Evolutionary conservation across 768 basidiomycete genomes (phyloP).

Genomic region (Mycena indigotica): DNA sequence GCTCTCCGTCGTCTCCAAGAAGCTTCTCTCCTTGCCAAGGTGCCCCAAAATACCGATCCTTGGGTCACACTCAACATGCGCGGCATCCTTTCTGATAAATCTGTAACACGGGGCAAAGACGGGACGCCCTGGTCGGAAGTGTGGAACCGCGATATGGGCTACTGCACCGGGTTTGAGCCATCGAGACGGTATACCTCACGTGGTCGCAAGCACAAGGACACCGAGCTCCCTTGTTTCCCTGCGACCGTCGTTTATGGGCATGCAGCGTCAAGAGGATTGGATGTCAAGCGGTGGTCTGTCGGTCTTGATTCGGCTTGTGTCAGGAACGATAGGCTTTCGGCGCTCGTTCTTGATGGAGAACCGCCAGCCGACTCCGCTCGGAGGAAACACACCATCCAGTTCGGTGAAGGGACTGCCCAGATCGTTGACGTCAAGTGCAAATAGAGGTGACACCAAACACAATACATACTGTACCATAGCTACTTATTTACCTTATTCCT

Average conservation of each 20-base stretch:
- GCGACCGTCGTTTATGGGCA: slow-evolving; percentile 88
- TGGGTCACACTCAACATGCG: slow-evolving; percentile 81
- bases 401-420: slow-evolving; percentile 59
- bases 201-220: slow-evolving; percentile 25
- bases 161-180: slow-evolving; percentile 55
- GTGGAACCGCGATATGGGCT: slow-evolving; percentile 69
- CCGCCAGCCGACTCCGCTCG: slow-evolving; percentile 22
- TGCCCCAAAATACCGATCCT: slow-evolving; percentile 78
- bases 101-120: slow-evolving; percentile 47
- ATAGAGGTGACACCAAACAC: not conserved
- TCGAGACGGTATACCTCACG: slow-evolving; percentile 10
- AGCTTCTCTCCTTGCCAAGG: slow-evolving; percentile 57
- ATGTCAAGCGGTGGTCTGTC: slow-evolving; percentile 79
- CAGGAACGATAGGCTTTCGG: slow-evolving; percentile 1
- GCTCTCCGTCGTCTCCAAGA: slow-evolving; percentile 65
- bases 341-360: slow-evolving; percentile 17
- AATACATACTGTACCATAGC: slow-evolving; percentile 14
- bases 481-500: slow-evolving; percentile 8
- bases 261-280: slow-evolving; percentile 75
- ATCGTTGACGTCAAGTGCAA: slow-evolving; percentile 56
- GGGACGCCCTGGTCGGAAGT: slow-evolving; percentile 77
- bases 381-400: slow-evolving; percentile 40
- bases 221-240: slow-evolving; percentile 62
- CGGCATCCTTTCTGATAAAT: slow-evolving; percentile 45
- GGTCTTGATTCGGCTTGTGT: slow-evolving; percentile 91